Evolutionary conservation across 805 yeast species (phyloP).

Genomic region (Yarrowia sp.): DNA sequence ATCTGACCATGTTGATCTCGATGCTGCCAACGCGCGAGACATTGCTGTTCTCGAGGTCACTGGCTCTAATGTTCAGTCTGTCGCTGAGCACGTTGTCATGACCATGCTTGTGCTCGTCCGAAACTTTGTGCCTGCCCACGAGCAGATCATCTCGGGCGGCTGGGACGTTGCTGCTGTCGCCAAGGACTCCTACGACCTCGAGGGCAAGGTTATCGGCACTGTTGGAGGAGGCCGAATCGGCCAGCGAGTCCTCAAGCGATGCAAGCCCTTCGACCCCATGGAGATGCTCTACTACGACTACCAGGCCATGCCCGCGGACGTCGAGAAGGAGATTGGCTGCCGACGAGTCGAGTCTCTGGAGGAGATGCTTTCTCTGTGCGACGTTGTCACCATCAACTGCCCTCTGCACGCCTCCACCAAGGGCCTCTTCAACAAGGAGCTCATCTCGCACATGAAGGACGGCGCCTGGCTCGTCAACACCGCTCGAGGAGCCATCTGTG

Average conservation of each 20-base stretch:
- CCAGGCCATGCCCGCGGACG: conserved; percentile 58
- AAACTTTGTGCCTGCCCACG: conserved; percentile 77
- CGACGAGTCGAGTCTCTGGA: conserved; percentile 58
- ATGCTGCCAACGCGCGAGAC: conserved; percentile 57
- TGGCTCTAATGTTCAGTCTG: conserved; percentile 76
- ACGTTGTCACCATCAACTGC: conserved; percentile 47
- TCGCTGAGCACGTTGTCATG: conserved; percentile 78
- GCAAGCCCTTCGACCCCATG: conserved; percentile 70
- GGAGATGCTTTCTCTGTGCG: conserved; percentile 37
- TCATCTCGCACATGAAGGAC: conserved; percentile 36
- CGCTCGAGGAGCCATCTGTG: conserved; percentile 37
- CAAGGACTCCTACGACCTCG: conserved; percentile 70
- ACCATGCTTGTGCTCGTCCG: conserved; percentile 68
- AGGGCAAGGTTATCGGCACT: conserved; percentile 71
- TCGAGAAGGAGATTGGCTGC: conserved; percentile 39
- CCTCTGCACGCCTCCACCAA: conserved; percentile 55
- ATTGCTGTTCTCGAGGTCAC: conserved; percentile 77
- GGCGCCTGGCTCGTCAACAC: not conserved
- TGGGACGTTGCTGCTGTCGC: conserved; percentile 82
- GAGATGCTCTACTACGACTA: conserved; percentile 73
- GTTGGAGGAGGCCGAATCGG: conserved; percentile 85
- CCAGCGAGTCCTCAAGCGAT: conserved; percentile 66
- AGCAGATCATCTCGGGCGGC: conserved; percentile 55
- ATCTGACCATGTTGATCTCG: conserved; percentile 67
- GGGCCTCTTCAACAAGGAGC: conserved; percentile 48